These are phyloP conservation scores for Cryptococcus jaspeensis DNA, from an alignment of 1,284 basidiomycete species.

Conservation along the genomic window DNA sequence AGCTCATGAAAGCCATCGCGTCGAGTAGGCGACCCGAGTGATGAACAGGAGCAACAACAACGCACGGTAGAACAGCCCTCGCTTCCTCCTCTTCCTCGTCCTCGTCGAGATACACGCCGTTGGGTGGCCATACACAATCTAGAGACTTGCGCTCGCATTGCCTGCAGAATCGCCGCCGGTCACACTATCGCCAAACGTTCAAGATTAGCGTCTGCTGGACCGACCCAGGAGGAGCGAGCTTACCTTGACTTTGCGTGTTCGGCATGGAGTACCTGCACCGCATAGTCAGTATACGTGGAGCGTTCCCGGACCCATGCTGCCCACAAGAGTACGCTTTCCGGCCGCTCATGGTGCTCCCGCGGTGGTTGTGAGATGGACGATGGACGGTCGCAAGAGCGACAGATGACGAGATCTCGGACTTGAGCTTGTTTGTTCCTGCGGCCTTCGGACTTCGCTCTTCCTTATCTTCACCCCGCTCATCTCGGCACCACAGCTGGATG, in stretches of 20 bases:
- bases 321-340: conserved; percentile 17
- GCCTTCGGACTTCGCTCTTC: not conserved
- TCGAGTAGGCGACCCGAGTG: too few relatives aligned
- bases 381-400: too few relatives aligned
- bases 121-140: conserved; percentile 17
- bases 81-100: not conserved
- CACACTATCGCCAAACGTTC: conserved; percentile 9
- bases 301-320: not conserved
- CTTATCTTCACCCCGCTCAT: not conserved
- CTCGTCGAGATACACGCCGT: conserved; percentile 11
- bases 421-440: not conserved
- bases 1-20: not conserved
- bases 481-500: too few relatives aligned
- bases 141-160: conserved; percentile 11
- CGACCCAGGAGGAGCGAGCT: not conserved
- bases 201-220: not conserved
- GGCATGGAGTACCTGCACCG: conserved; percentile 14
- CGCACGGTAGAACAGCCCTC: not conserved
- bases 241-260: conserved; percentile 20
- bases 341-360: conserved; percentile 5
- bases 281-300: not conserved
- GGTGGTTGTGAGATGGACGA: too few relatives aligned
- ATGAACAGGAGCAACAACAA: not conserved
- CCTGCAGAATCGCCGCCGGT: conserved; percentile 13
- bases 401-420: not conserved